Conservation (phyloP, 768 basidiomycete species). For the Mycena vulgaris region DNA sequence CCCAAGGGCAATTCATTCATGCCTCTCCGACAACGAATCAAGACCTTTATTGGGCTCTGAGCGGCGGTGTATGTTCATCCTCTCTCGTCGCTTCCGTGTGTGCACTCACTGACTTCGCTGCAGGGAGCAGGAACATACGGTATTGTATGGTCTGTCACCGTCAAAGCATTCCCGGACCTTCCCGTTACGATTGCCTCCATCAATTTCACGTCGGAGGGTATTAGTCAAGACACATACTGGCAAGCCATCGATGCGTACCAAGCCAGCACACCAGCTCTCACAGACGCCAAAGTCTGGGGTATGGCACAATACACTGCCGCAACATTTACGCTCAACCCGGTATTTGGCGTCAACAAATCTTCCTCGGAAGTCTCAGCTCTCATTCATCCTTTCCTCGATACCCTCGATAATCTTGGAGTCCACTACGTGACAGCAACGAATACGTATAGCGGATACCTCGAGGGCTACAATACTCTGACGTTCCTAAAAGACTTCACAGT, state of each 20-base stretch:
- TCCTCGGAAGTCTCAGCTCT: conserved; percentile 24
- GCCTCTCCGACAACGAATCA: conserved; percentile 51
- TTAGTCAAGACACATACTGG: conserved; percentile 27
- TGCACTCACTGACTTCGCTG: conserved; percentile 20
- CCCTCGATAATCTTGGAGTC: conserved; percentile 26
- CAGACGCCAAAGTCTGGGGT: conserved; percentile 20
- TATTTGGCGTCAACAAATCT: conserved; percentile 20
- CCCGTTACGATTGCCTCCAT: conserved; percentile 29
- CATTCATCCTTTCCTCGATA: conserved; percentile 28
- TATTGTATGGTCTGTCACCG: conserved; percentile 34
- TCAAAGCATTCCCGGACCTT: conserved; percentile 31
- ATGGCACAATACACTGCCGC: conserved; percentile 21
- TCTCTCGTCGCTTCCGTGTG: not conserved
- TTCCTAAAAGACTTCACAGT: conserved; percentile 11
- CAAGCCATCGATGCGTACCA: conserved; percentile 31
- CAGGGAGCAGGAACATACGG: conserved; percentile 35
- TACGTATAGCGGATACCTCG: conserved; percentile 26
- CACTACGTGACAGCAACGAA: conserved; percentile 14
- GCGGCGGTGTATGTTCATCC: conserved; percentile 42
- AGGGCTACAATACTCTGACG: conserved; percentile 9
- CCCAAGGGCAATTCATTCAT: conserved; percentile 51
- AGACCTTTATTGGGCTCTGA: conserved; percentile 60
- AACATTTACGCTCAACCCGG: conserved; percentile 25
- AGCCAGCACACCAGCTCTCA: conserved; percentile 23
- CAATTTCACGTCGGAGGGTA: conserved; percentile 28